Percentiles rank a stretch among this genome's conserved stretches.
Evolutionary conservation across 495 filamentous ascomycete genomes (phyloP).

Genomic region (Bryoglossum gracile): DNA sequence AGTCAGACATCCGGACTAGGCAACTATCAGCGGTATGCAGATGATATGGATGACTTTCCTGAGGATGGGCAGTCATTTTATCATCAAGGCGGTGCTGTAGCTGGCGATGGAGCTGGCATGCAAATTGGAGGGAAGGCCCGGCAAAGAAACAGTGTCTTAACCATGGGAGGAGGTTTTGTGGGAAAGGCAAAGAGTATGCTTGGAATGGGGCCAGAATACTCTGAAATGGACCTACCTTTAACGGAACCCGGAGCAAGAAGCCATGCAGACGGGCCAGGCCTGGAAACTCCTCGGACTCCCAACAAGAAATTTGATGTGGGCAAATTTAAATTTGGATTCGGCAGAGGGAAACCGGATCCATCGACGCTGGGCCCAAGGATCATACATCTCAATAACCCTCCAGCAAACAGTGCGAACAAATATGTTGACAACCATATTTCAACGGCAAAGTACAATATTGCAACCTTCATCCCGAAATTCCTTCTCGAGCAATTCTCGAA

Average conservation of each 20-base stretch:
- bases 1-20: conserved; percentile 78
- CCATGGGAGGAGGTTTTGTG: conserved; percentile 77
- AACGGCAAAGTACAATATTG: conserved; percentile 93
- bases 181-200: conserved; percentile 84
- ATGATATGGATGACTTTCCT: conserved; percentile 66
- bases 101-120: conserved; percentile 35
- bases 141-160: conserved; percentile 80
- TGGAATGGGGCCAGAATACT: conserved; percentile 87
- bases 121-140: conserved; percentile 46
- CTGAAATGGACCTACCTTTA: conserved; percentile 95
- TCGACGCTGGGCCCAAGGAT: conserved; percentile 85
- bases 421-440: conserved; percentile 96
- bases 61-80: conserved; percentile 69
- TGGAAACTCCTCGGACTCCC: conserved; percentile 24
- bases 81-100: conserved; percentile 49
- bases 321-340: conserved; percentile 94
- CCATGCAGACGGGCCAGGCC: conserved; percentile 23
- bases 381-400: conserved; percentile 96
- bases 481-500: conserved; percentile 98
- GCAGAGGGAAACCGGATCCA: conserved; percentile 75
- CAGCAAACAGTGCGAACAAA: conserved; percentile 80
- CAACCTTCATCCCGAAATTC: conserved; percentile 97
- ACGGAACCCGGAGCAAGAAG: conserved; percentile 58
- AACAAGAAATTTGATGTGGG: conserved; percentile 57
- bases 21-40: conserved; percentile 88